A percentile compares a stretch with the other conserved stretches of the same genome.
phyloP scores from a whole-genome alignment of 306 rosid genomes.

The Luffa aegyptiaca region DNA sequence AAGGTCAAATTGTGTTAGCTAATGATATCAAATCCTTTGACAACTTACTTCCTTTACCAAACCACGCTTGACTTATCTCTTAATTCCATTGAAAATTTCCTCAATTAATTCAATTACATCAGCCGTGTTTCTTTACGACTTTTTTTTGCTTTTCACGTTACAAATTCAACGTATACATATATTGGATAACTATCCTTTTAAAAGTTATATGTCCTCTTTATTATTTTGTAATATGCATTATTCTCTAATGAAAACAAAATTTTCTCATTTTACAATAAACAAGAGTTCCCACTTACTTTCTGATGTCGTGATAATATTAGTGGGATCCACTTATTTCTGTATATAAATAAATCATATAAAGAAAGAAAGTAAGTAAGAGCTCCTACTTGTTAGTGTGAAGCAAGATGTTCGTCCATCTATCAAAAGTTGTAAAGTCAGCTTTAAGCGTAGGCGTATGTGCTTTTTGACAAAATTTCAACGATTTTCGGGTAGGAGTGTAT shows the following conservation, averaged over 20 bases:
- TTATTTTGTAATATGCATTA: too few species aligned
- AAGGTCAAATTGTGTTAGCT: slow-evolving; percentile 8
- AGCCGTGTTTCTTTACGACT: background rate
- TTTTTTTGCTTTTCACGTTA: background rate
- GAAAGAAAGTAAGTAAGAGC: too few species aligned
- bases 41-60: background rate
- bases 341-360: too few species aligned
- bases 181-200: background rate
- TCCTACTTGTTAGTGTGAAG: background rate
- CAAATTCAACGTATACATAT: background rate
- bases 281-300: too few species aligned
- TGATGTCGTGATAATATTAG: too few species aligned
- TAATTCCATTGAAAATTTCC: background rate
- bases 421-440: background rate
- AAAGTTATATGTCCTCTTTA: too few species aligned
- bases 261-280: too few species aligned
- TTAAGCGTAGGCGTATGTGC: too few species aligned
- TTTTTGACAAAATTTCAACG: background rate
- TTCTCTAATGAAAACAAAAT: too few species aligned
- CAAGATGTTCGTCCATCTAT: background rate
- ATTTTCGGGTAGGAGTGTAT: background rate
- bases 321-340: too few species aligned
- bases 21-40: background rate
- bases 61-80: slow-evolving; percentile 2
- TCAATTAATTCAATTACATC: background rate